Percentiles rank a stretch among this genome's conserved stretches.
Evolutionary conservation across 78 protist genomes (phyloP).

Genomic region (Tieghemostelium lacteum): DNA sequence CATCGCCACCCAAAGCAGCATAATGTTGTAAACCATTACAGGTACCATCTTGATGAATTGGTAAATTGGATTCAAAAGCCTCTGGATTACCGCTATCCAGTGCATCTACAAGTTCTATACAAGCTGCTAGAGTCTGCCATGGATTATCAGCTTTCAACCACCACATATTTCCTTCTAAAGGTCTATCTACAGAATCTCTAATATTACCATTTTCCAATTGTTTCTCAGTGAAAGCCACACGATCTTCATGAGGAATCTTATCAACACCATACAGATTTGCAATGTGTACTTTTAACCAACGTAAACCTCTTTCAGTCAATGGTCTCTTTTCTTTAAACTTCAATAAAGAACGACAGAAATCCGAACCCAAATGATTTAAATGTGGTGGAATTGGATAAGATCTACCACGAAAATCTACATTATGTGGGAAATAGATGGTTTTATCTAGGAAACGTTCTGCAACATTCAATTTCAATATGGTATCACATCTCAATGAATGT

Average conservation of each 20-base stretch:
- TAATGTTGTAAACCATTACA: conserved; percentile 98
- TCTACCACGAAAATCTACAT: conserved; percentile 98
- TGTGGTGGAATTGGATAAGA: conserved; percentile 96
- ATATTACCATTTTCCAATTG: conserved; percentile 65
- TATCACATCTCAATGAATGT: conserved; percentile 78
- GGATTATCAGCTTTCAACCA: conserved; percentile 90
- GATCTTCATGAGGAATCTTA: conserved; percentile 86
- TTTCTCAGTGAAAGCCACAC: conserved; percentile 71
- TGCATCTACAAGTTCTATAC: conserved; percentile 86
- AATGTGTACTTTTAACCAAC: conserved; percentile 94
- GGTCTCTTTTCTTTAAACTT: conserved; percentile 76
- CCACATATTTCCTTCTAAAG: conserved; percentile 80
- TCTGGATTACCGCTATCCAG: conserved; percentile 38
- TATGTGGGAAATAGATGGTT: conserved; percentile 92
- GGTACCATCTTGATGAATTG: conserved; percentile 94
- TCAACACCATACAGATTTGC: conserved; percentile 93
- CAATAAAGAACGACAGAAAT: conserved; percentile 89
- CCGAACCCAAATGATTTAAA: conserved; percentile 93
- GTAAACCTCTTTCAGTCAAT: conserved; percentile 86
- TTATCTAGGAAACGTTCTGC: conserved; percentile 17
- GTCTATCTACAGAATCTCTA: conserved; percentile 68
- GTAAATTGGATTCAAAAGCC: conserved; percentile 70
- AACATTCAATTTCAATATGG: conserved; percentile 59
- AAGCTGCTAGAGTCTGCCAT: conserved; percentile 87
- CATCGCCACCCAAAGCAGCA: conserved; percentile 96